phyloP scores from a whole-genome alignment of 495 filamentous ascomycete species.

The Aspergillus diversus region DNA sequence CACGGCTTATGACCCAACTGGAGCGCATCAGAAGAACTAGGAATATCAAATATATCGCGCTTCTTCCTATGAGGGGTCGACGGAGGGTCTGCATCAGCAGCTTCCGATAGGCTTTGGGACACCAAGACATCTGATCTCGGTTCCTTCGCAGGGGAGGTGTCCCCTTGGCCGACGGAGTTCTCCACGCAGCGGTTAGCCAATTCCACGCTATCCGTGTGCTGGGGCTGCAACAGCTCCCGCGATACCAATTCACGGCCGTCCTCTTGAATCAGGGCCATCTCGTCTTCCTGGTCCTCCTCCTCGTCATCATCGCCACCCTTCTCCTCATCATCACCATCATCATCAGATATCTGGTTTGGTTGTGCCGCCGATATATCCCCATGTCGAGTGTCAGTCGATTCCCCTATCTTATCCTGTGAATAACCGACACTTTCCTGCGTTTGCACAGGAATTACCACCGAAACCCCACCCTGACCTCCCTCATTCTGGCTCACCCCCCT shows the following conservation, averaged over 20 bases:
- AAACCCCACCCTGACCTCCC: conserved; percentile 22
- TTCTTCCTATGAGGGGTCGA: conserved; percentile 24
- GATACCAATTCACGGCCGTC: conserved; percentile 6
- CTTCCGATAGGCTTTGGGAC: conserved; percentile 11
- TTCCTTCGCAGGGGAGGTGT: background rate
- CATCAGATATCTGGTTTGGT: background rate
- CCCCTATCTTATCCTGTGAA: background rate
- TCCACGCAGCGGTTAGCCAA: background rate
- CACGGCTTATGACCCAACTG: conserved; percentile 26
- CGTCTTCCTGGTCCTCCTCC: conserved; percentile 3
- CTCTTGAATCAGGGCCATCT: background rate
- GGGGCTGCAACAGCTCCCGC: background rate
- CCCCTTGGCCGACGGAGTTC: conserved; percentile 1
- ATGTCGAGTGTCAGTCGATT: background rate
- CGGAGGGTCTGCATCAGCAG: conserved; percentile 12
- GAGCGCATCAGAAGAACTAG: conserved; percentile 40
- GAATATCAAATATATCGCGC: conserved; percentile 27
- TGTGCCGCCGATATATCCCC: background rate
- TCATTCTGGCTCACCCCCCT: conserved; percentile 21
- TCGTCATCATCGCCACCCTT: conserved; percentile 2
- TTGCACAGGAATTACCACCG: conserved; percentile 9
- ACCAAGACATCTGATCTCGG: background rate
- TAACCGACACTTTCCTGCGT: conserved; percentile 5
- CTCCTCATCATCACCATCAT: background rate
- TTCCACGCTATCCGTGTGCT: background rate